Percentiles rank a stretch among this genome's conserved stretches.
These are phyloP conservation scores for Zygosaccharomyces gambellarensis DNA, from an alignment of 805 yeast genomes.

Conservation along the genomic window DNA sequence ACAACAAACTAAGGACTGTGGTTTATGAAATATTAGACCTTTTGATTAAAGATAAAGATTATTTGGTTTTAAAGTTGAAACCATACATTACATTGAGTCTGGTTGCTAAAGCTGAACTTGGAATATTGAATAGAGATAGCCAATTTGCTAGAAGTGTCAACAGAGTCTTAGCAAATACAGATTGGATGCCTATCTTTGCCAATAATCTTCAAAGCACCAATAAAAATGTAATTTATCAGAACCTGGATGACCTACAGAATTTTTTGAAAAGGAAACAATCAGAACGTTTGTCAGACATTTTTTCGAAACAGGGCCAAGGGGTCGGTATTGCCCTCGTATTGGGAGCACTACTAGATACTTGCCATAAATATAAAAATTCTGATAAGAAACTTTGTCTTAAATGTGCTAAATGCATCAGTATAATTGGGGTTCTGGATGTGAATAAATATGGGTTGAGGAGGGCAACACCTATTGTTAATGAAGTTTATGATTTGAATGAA, in stretches of 20 bases:
- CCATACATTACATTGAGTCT: constrained; percentile 59
- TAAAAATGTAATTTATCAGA: constrained; percentile 65
- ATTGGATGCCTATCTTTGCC: constrained; percentile 27
- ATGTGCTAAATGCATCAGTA: constrained; percentile 66
- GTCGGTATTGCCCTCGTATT: constrained; percentile 43
- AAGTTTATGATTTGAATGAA: constrained; percentile 60
- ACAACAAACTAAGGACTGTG: constrained; percentile 43
- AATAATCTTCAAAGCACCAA: constrained; percentile 28
- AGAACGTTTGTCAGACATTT: constrained; percentile 40
- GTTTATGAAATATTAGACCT: constrained; percentile 48
- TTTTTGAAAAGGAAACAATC: constrained; percentile 49
- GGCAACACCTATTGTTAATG: constrained; percentile 35
- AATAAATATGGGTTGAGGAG: constrained; percentile 45
- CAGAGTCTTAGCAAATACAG: constrained; percentile 22
- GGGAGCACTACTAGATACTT: constrained; percentile 50
- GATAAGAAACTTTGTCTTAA: constrained; percentile 48
- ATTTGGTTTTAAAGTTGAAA: constrained; percentile 19
- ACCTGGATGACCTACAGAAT: constrained; percentile 55
- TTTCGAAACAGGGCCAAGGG: constrained; percentile 34
- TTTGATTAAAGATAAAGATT: constrained; percentile 22
- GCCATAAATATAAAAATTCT: constrained; percentile 49
- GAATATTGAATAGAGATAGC: constrained; percentile 44
- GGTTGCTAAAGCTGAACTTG: constrained; percentile 55
- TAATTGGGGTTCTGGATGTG: constrained; percentile 72
- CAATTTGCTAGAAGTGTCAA: constrained; percentile 48